Evolutionary conservation across 306 rosid species (phyloP), one percentile per base, ranked within the genome.

Genomic region (Vigna hirtella): DNA sequence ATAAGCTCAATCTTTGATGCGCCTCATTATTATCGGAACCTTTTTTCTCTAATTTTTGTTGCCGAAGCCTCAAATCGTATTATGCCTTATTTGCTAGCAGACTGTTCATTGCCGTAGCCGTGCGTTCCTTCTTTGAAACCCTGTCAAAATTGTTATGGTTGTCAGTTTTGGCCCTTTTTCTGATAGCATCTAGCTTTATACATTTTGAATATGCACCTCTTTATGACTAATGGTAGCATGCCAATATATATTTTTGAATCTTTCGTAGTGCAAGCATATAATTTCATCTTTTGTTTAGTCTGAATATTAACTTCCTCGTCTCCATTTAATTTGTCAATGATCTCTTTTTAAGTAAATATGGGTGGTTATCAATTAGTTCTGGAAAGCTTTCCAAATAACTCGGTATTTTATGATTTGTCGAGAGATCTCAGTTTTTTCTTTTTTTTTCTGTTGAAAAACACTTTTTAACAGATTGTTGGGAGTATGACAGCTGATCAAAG

Each of bases 401-500:
- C 34, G 6, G 20, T 20, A 12, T 75, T 62, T 70, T 11, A 36
- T 68, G 40, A 74, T 74, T 75, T 75, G 66, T 45, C n/a, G 14
- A 40, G 66, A 72, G 67, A 24, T 64, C 81, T 49, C 26, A 48
- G 34, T 75, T 40, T 77, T 38, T 77, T 15, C 64, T 12, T 61
- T 48, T n/a, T 51, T 51, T 26, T 86, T 74, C 84, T 90, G 64
- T 89, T 89, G 81, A 81, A 88, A 90, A 89, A 68, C 69, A 48
- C 26, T 57, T 64, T 30, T 34, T 6, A 12, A 76, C 91, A 94
- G 98, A 86, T 88, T 76, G 90, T 92, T 42, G 91, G 86, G 75
- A 87, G 74, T 26, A 92, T 94, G 98, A 75, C 97, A 4, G 86
- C 88, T 0, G 97, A 94, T 85, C 93, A 91, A 82, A 89, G 89